phyloP scores from a whole-genome alignment of 106 monocot genomes.

The Phalaenopsis aphrodite region DNA sequence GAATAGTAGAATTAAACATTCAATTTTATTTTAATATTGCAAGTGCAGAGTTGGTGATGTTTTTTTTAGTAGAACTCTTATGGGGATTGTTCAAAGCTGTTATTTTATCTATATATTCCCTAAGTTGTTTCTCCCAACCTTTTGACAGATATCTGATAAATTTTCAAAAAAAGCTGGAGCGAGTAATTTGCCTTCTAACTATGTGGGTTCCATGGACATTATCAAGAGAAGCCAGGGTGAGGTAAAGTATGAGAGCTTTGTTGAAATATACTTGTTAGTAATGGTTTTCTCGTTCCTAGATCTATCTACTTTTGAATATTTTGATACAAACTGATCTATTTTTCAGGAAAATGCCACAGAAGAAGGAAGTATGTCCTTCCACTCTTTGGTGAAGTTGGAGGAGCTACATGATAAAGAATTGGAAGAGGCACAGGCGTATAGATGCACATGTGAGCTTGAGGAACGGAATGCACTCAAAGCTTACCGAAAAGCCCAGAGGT shows the following conservation, averaged over 20 bases:
- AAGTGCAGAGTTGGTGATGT: neutral
- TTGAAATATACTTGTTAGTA: neutral
- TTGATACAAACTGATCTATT: slow-evolving; percentile 7
- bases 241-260: slow-evolving; percentile 11
- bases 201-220: neutral
- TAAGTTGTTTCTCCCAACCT: slow-evolving; percentile 1
- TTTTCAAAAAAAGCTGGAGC: slow-evolving; percentile 3
- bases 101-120: neutral
- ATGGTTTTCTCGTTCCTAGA: no score
- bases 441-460: slow-evolving; percentile 68
- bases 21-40: neutral
- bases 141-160: slow-evolving; percentile 15
- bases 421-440: slow-evolving; percentile 84
- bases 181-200: slow-evolving; percentile 1
- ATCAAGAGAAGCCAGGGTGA: slow-evolving; percentile 7
- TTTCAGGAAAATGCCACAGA: slow-evolving; percentile 13
- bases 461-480: slow-evolving; percentile 75
- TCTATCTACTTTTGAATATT: neutral
- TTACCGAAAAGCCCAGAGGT: slow-evolving; percentile 73
- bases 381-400: slow-evolving; percentile 57
- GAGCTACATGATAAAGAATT: slow-evolving; percentile 77
- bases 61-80: neutral
- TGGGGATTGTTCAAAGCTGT: neutral
- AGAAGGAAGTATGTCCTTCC: slow-evolving; percentile 22
- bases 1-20: neutral